These are phyloP conservation scores for Candida glucosophila DNA, from an alignment of 1,139 yeast genomes.

Conservation along the genomic window DNA sequence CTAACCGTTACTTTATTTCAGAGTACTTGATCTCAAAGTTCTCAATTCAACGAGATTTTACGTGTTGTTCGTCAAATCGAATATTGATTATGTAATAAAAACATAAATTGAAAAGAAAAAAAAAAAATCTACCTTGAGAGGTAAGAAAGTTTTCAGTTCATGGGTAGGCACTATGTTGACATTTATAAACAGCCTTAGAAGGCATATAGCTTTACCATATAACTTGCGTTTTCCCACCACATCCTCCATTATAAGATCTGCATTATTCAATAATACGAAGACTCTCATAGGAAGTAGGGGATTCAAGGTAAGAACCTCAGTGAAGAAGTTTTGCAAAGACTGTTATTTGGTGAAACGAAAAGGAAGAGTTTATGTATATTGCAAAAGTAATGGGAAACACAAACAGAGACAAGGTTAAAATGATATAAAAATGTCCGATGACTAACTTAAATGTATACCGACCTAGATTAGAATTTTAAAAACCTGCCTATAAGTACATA, in stretches of 20 bases:
- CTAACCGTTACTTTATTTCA: too few species aligned
- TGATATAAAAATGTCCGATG: background rate
- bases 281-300: constrained; percentile 12
- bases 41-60: constrained; percentile 3
- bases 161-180: constrained; percentile 9
- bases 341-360: constrained; percentile 92
- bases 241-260: background rate
- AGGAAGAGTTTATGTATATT: constrained; percentile 87
- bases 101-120: constrained; percentile 2
- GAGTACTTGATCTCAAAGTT: constrained; percentile 2
- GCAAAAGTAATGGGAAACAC: constrained; percentile 89
- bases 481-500: background rate
- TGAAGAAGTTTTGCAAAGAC: constrained; percentile 84
- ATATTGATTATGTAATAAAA: constrained; percentile 3
- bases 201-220: too few species aligned
- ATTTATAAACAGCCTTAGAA: constrained; percentile 10
- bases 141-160: background rate
- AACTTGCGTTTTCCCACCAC: background rate
- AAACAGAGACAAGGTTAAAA: constrained; percentile 92
- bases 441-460: background rate
- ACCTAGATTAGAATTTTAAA: background rate
- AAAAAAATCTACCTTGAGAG: too few species aligned
- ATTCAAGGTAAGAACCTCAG: constrained; percentile 57
- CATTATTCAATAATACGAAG: constrained; percentile 2
- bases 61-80: constrained; percentile 4